phyloP scores from a whole-genome alignment of 73 alveolate species.

The Symbiodinium natans region DNA sequence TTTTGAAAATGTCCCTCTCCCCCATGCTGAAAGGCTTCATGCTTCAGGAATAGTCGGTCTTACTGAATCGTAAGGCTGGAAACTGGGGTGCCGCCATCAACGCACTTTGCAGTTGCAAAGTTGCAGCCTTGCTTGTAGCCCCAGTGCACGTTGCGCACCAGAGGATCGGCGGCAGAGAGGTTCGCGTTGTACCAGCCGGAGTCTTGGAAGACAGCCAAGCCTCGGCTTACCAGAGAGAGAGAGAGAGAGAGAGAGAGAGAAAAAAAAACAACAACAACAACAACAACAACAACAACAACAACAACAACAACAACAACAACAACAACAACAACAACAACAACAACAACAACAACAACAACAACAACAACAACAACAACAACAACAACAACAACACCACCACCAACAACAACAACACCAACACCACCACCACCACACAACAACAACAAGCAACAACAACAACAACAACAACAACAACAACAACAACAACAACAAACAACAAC shows the following conservation, averaged over 20 bases:
- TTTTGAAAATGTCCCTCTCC: too few relatives aligned
- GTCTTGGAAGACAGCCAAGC: constrained; percentile 62
- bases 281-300: constrained; percentile 19
- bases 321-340: constrained; percentile 25
- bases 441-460: too few relatives aligned
- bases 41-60: too few relatives aligned
- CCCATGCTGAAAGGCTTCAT: too few relatives aligned
- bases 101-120: constrained; percentile 61
- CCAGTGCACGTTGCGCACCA: constrained; percentile 70
- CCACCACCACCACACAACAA: too few relatives aligned
- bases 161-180: constrained; percentile 86
- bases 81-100: constrained; percentile 22
- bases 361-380: constrained; percentile 23
- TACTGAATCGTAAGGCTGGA: too few relatives aligned
- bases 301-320: constrained; percentile 27
- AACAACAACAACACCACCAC: too few relatives aligned
- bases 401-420: too few relatives aligned
- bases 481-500: too few relatives aligned
- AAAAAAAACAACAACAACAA: not conserved
- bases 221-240: not conserved
- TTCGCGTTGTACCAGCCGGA: constrained; percentile 78
- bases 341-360: constrained; percentile 27
- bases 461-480: too few relatives aligned
- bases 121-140: constrained; percentile 87
- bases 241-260: not conserved